These are phyloP conservation scores for Nannochloropsis gaditana DNA, from an alignment of 108 stramenopile genomes.

Conservation along the genomic window DNA sequence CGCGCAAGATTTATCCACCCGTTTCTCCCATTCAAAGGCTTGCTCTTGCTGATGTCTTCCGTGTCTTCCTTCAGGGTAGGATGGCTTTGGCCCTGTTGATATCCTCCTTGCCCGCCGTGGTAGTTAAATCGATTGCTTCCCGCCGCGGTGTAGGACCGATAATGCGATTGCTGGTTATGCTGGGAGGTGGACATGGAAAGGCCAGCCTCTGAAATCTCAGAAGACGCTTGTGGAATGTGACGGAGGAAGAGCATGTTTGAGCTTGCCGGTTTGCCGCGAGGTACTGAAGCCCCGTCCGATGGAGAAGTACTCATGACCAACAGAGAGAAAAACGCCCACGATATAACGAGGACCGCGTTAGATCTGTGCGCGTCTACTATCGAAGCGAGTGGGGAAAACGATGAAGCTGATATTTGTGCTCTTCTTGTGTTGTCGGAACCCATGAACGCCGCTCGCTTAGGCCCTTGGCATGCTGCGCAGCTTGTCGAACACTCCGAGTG, in stretches of 20 bases:
- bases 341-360: too few species aligned
- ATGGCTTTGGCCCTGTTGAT: neutral
- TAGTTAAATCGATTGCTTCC: neutral
- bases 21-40: neutral
- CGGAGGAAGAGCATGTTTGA: neutral
- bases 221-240: neutral
- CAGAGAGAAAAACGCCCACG: neutral
- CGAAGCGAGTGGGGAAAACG: neutral
- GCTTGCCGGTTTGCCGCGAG: neutral
- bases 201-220: neutral
- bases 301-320: neutral
- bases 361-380: too few species aligned
- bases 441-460: conserved; percentile 8
- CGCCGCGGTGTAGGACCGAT: neutral
- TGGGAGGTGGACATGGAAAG: conserved; percentile 16
- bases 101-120: neutral
- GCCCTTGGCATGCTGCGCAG: neutral
- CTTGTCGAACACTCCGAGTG: neutral
- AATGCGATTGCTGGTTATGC: neutral
- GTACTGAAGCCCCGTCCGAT: neutral
- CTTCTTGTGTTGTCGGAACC: neutral
- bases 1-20: neutral
- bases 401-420: neutral
- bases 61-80: neutral
- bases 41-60: neutral